These are phyloP conservation scores for Geotrichum reessii DNA, from an alignment of 1,139 yeast species.

Conservation along the genomic window DNA sequence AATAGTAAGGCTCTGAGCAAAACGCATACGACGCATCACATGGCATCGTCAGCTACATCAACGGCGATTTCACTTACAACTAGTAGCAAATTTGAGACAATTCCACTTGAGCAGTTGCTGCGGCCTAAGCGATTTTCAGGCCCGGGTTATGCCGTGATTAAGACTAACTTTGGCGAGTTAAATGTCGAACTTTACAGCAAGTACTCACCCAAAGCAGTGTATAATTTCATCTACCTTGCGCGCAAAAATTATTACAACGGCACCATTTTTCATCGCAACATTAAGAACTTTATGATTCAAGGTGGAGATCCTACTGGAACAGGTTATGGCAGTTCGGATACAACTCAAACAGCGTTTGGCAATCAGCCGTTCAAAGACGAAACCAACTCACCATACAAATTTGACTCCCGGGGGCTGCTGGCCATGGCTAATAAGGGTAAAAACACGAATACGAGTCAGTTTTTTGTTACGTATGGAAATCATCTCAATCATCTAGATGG, in stretches of 20 bases:
- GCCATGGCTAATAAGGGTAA: conserved; percentile 73
- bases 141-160: conserved; percentile 35
- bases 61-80: conserved; percentile 33
- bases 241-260: conserved; percentile 40
- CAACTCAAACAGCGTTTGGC: conserved; percentile 25
- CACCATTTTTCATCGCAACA: conserved; percentile 44
- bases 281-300: conserved; percentile 48
- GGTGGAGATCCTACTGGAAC: conserved; percentile 50
- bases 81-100: conserved; percentile 22
- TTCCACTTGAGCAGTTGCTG: conserved; percentile 29
- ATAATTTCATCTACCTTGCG: conserved; percentile 42
- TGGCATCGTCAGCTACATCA: conserved; percentile 36
- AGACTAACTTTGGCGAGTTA: conserved; percentile 41
- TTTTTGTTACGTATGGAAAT: conserved; percentile 68
- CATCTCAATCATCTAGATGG: conserved; percentile 63
- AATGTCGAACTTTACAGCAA: conserved; percentile 38
- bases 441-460: conserved; percentile 65
- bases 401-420: conserved; percentile 73
- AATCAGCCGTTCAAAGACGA: conserved; percentile 44
- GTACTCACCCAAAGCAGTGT: conserved; percentile 43
- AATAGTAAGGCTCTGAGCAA: not conserved
- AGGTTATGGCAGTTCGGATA: conserved; percentile 41
- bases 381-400: conserved; percentile 65
- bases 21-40: conserved; percentile 31
- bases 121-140: conserved; percentile 31